Evolutionary conservation across 163 green algal species (phyloP), one percentile per base, ranked within the genome.

Genomic region (Prototheca wickerhamii): DNA sequence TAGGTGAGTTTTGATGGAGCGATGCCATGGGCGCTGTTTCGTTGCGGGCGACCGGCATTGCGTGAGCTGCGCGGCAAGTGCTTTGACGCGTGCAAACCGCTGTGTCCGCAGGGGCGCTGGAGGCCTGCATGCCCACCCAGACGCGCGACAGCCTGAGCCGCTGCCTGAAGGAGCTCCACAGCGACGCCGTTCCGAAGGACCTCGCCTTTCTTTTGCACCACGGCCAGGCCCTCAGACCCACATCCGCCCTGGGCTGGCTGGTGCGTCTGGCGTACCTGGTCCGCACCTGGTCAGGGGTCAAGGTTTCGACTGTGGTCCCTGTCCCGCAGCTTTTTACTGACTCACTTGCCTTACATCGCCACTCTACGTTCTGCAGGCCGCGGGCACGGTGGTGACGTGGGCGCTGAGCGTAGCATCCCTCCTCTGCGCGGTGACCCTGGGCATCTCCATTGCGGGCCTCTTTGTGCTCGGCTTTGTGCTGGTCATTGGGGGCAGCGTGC

Each of bases 241-340:
- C 33, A 18, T 72, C 63, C 1, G 6, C 21, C 3, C 40, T 28
- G 6, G 70, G 70, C 58, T 76, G 70, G 70, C 30, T 76, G 57
- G 67, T 59, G 42, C 42, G n/a, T 29, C 2, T 0, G 25, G n/a
- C n/a, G n/a, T n/a, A n/a, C n/a, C n/a, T n/a, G n/a, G n/a, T n/a
- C n/a, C n/a, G n/a, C n/a, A n/a, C n/a, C n/a, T n/a, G n/a, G n/a
- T n/a, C n/a, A 29, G 25, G 37, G 1, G 42, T 26, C 12, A 18
- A 6, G 15, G 18, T 33, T 54, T 64, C 15, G 21, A 8, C 10
- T 29, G 32, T 61, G 32, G 5, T 61, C n/a, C n/a, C n/a, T n/a
- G n/a, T n/a, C n/a, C n/a, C n/a, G n/a, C n/a, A n/a, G n/a, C n/a
- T n/a, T n/a, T n/a, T n/a, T n/a, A n/a, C n/a, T n/a, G n/a, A n/a